Percentiles rank a stretch among this genome's conserved stretches.
Evolutionary conservation across 305 asterid genomes (phyloP).

Genomic region (Striga hermonthica): DNA sequence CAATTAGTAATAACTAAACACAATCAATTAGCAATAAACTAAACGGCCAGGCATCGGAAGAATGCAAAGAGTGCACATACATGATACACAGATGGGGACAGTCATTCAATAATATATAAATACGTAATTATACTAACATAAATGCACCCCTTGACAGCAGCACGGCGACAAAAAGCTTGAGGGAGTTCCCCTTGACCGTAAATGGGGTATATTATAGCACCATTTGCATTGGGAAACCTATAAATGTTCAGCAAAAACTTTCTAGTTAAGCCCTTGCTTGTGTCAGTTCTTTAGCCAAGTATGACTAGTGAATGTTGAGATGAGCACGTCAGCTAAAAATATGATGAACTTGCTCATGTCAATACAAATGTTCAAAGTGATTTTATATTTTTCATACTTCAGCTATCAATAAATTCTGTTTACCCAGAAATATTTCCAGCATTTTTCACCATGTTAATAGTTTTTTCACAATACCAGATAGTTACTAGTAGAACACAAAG

Average conservation of each 20-base stretch:
- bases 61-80: constrained; percentile 17
- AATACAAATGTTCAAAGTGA: neutral
- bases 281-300: constrained; percentile 16
- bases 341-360: constrained; percentile 5
- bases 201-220: constrained; percentile 89
- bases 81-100: neutral
- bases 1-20: neutral
- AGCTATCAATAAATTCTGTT: neutral
- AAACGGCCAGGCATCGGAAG: constrained; percentile 23
- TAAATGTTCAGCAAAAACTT: constrained; percentile 22
- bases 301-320: constrained; percentile 10
- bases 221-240: constrained; percentile 84
- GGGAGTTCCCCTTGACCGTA: constrained; percentile 96
- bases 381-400: neutral
- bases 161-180: constrained; percentile 97
- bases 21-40: constrained; percentile 11
- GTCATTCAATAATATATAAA: constrained; percentile 23
- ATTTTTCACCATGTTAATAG: constrained; percentile 11
- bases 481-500: constrained; percentile 22
- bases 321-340: constrained; percentile 1
- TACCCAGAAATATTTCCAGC: neutral
- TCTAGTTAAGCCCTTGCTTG: constrained; percentile 20
- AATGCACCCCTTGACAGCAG: constrained; percentile 93
- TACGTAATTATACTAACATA: constrained; percentile 47
- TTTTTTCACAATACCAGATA: constrained; percentile 13